Conservation (phyloP, 352 stramenopile species). For the Phytophthora syringae region DNA sequence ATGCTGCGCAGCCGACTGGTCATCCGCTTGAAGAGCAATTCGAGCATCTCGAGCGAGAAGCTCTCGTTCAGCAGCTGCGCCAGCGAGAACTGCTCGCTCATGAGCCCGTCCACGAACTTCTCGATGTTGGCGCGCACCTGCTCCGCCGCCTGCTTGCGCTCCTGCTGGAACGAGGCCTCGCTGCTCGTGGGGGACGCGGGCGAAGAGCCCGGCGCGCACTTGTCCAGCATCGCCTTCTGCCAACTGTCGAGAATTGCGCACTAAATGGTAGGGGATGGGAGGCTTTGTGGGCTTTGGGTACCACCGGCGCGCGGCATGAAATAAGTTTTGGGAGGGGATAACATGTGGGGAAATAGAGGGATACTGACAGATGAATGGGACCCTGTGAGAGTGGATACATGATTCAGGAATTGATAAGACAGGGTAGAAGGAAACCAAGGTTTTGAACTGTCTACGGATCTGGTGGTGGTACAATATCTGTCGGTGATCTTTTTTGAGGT, state of each 20-base stretch:
- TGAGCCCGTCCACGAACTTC: slow-evolving; percentile 85
- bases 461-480: too few species aligned
- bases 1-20: slow-evolving; percentile 76
- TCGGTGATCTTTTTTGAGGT: too few species aligned
- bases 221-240: slow-evolving; percentile 40
- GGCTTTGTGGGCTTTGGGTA: too few species aligned
- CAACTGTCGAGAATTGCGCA: neutral
- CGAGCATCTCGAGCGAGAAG: slow-evolving; percentile 86
- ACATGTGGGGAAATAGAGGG: too few species aligned
- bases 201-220: slow-evolving; percentile 37
- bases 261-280: slow-evolving; percentile 1
- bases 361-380: too few species aligned
- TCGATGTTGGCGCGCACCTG: slow-evolving; percentile 76
- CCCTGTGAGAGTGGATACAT: too few species aligned
- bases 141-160: slow-evolving; percentile 61
- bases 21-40: slow-evolving; percentile 89
- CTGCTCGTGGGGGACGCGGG: slow-evolving; percentile 29
- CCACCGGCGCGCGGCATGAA: neutral
- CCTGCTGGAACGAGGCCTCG: slow-evolving; percentile 44
- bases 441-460: too few species aligned
- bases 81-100: slow-evolving; percentile 66
- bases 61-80: slow-evolving; percentile 79
- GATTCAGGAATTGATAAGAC: too few species aligned
- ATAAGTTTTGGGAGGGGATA: too few species aligned
- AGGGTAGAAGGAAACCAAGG: too few species aligned